These are phyloP conservation scores for Trichophyton simii DNA, from an alignment of 2,329 filamentous ascomycete species.

Conservation along the genomic window DNA sequence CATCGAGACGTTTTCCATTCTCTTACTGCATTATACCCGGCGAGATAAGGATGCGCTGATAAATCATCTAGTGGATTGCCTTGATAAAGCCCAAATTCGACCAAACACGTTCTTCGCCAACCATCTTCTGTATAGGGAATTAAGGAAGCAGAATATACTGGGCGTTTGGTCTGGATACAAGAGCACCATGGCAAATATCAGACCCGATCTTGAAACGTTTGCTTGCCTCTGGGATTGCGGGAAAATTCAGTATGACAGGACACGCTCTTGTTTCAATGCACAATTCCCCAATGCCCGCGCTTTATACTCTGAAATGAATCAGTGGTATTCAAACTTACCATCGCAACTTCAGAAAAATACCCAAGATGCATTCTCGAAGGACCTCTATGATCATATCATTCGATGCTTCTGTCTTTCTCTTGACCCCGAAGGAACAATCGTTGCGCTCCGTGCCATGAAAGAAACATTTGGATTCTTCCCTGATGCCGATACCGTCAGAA, in stretches of 20 bases:
- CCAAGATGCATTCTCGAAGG: slow-evolving; percentile 32
- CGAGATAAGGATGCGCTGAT: slow-evolving; percentile 48
- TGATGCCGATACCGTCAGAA: slow-evolving; percentile 34
- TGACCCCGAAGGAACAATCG: slow-evolving; percentile 38
- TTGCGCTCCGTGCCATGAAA: slow-evolving; percentile 37
- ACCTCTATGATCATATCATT: slow-evolving; percentile 42
- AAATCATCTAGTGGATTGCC: slow-evolving; percentile 48
- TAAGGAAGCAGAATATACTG: slow-evolving; percentile 45
- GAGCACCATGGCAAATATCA: slow-evolving; percentile 41
- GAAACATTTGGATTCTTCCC: slow-evolving; percentile 35
- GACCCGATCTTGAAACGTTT: slow-evolving; percentile 57
- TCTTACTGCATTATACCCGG: slow-evolving; percentile 59
- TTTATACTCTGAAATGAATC: slow-evolving; percentile 39
- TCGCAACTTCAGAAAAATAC: slow-evolving; percentile 19
- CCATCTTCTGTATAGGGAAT: slow-evolving; percentile 56
- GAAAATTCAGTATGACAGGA: slow-evolving; percentile 37
- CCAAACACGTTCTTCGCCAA: slow-evolving; percentile 68
- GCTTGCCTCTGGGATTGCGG: slow-evolving; percentile 50
- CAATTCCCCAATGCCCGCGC: slow-evolving; percentile 34
- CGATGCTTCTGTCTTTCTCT: slow-evolving; percentile 39
- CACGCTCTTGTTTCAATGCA: slow-evolving; percentile 35
- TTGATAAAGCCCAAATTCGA: slow-evolving; percentile 50
- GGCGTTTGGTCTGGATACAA: slow-evolving; percentile 46
- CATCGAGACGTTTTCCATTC: slow-evolving; percentile 64
- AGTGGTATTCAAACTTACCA: slow-evolving; percentile 30